These are phyloP conservation scores for Termitomyces bulborhizus DNA, from an alignment of 768 basidiomycete genomes.

Conservation along the genomic window DNA sequence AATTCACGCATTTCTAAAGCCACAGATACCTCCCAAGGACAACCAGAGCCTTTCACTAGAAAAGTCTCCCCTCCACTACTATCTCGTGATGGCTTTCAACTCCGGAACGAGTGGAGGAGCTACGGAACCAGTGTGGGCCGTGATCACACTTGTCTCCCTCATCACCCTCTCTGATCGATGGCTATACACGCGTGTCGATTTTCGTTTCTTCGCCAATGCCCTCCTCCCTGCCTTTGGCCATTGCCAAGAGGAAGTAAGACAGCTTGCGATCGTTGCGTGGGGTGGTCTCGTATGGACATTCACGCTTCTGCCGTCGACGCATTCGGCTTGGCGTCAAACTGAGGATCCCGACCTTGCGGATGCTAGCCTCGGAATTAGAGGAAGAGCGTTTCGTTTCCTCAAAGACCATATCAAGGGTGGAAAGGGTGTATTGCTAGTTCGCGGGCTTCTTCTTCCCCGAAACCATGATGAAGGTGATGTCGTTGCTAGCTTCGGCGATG, in stretches of 20 bases:
- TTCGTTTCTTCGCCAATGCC: slow-evolving; percentile 31
- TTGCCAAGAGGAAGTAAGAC: slow-evolving; percentile 26
- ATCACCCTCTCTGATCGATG: slow-evolving; percentile 38
- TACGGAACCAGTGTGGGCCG: slow-evolving; percentile 36
- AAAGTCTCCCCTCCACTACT: slow-evolving; percentile 16
- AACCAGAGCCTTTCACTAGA: neutral
- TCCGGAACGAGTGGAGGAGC: slow-evolving; percentile 16
- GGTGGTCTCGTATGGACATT: slow-evolving; percentile 53
- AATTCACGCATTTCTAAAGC: slow-evolving; percentile 22
- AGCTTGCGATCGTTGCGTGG: slow-evolving; percentile 43
- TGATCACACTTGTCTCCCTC: slow-evolving; percentile 37
- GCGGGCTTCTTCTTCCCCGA: slow-evolving; percentile 27
- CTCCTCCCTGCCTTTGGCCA: slow-evolving; percentile 28
- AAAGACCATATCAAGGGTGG: slow-evolving; percentile 41
- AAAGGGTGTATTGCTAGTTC: slow-evolving; percentile 35
- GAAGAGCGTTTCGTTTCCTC: slow-evolving; percentile 35
- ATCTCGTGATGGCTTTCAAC: slow-evolving; percentile 24
- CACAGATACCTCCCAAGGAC: slow-evolving; percentile 12
- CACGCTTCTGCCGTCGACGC: slow-evolving; percentile 16
- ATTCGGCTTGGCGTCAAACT: slow-evolving; percentile 21
- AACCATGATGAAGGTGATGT: neutral
- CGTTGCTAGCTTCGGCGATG: slow-evolving; percentile 6
- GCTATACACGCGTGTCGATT: slow-evolving; percentile 33
- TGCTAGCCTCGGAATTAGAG: slow-evolving; percentile 16
- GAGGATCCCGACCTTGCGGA: slow-evolving; percentile 8